Percentiles rank a stretch among this genome's conserved stretches.
Conservation (phyloP, 441 rosid genomes). For the Biscutella auriculata region DNA sequence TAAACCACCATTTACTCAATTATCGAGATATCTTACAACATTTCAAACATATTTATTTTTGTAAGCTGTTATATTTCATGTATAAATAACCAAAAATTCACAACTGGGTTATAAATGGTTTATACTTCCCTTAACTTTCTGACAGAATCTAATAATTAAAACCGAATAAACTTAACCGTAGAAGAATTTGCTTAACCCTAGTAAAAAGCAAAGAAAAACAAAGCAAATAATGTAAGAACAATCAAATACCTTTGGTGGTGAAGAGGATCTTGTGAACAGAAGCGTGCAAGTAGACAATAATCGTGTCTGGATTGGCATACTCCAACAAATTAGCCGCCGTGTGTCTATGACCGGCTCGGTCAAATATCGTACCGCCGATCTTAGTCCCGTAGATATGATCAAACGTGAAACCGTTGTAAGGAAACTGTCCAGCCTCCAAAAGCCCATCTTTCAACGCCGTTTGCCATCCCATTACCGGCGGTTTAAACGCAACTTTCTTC, state of each 20-base stretch:
- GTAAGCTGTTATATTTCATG: too few species aligned
- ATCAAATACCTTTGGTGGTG: conserved; percentile 25
- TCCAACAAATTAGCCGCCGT: conserved; percentile 46
- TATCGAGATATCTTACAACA: too few species aligned
- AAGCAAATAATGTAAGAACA: neutral
- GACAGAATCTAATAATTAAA: too few species aligned
- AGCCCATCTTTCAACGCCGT: conserved; percentile 44
- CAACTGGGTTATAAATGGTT: too few species aligned
- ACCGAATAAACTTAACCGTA: neutral
- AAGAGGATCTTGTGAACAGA: conserved; percentile 39
- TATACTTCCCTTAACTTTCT: too few species aligned
- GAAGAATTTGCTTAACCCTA: neutral
- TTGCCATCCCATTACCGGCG: conserved; percentile 39
- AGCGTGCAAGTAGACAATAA: conserved; percentile 38
- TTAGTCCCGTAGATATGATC: conserved; percentile 38
- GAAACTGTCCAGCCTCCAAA: conserved; percentile 38
- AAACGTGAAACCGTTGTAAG: conserved; percentile 37
- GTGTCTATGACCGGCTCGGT: conserved; percentile 30
- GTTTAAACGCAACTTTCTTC: conserved; percentile 34
- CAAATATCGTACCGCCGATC: conserved; percentile 35
- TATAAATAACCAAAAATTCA: too few species aligned
- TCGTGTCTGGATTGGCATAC: conserved; percentile 29
- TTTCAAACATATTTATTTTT: too few species aligned
- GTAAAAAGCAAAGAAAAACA: neutral
- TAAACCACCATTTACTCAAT: too few species aligned